phyloP scores from a whole-genome alignment of 768 basidiomycete species.

The Infundibulicybe gibba region DNA sequence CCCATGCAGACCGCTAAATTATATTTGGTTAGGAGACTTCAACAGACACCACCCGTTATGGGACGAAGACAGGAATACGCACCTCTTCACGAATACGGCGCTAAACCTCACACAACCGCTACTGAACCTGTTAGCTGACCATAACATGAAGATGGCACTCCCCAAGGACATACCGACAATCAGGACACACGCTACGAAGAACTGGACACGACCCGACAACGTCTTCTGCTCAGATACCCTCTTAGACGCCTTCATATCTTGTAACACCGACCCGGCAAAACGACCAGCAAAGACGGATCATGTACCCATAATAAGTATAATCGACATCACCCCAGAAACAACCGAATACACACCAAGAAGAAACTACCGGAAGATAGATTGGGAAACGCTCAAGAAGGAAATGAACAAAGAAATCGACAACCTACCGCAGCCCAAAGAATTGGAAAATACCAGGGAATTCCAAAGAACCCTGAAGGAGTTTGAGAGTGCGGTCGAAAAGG shows the following conservation, averaged over 20 bases:
- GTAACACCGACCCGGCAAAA: slow-evolving; percentile 13
- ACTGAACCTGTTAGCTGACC: slow-evolving; percentile 2
- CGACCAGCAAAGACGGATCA: slow-evolving; percentile 32
- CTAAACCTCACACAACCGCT: background rate
- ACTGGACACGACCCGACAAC: slow-evolving; percentile 38
- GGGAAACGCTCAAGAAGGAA: slow-evolving; percentile 20
- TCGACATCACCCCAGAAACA: slow-evolving; percentile 14
- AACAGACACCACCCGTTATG: background rate
- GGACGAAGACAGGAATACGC: background rate
- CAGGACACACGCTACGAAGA: slow-evolving; percentile 17
- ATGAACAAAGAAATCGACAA: slow-evolving; percentile 8
- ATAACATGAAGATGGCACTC: slow-evolving; percentile 22
- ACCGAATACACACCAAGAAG: background rate
- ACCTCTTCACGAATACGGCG: background rate
- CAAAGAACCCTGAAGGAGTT: slow-evolving; percentile 5
- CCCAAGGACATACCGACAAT: slow-evolving; percentile 31
- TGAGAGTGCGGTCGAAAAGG: slow-evolving; percentile 8
- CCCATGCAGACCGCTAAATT: background rate
- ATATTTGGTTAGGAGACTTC: background rate
- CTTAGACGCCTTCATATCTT: slow-evolving; percentile 16
- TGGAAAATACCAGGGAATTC: slow-evolving; percentile 1
- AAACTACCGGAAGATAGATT: slow-evolving; percentile 26
- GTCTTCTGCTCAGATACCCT: slow-evolving; percentile 26
- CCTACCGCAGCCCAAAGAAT: background rate
- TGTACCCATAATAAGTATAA: slow-evolving; percentile 26